These are phyloP conservation scores for Tetrastigma voinierianum DNA, from an alignment of 164 flowering plant genomes.

Conservation along the genomic window DNA sequence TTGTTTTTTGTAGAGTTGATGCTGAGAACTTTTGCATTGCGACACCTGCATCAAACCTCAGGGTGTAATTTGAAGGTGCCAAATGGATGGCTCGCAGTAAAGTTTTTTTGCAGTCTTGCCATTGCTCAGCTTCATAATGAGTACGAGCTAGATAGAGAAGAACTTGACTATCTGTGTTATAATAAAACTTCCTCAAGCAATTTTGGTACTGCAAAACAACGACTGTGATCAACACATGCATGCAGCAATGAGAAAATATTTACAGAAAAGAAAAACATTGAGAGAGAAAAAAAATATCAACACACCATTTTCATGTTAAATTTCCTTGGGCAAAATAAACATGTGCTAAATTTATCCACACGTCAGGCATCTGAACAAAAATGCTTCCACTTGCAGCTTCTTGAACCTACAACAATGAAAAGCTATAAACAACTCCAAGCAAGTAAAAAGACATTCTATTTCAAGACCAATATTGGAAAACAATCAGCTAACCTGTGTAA, in stretches of 20 bases:
- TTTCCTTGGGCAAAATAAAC: constrained; percentile 99
- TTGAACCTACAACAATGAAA: constrained; percentile 62
- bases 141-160: constrained; percentile 92
- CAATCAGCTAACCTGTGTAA: constrained; percentile 65
- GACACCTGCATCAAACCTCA: constrained; percentile 92
- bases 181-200: constrained; percentile 84
- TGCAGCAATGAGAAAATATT: not conserved
- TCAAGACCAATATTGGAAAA: not conserved
- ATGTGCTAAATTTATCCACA: constrained; percentile 95
- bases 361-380: constrained; percentile 97
- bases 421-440: not conserved
- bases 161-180: constrained; percentile 83
- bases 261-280: not conserved
- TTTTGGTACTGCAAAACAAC: constrained; percentile 79
- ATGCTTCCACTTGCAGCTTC: constrained; percentile 95
- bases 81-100: constrained; percentile 91
- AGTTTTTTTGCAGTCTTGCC: constrained; percentile 96
- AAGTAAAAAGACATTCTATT: not conserved
- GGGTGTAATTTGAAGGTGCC: constrained; percentile 89
- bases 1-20: constrained; percentile 80
- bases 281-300: constrained; percentile 1
- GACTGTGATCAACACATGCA: constrained; percentile 6
- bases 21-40: constrained; percentile 94
- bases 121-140: constrained; percentile 97
- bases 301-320: constrained; percentile 85